A percentile compares a stretch with the other conserved stretches of the same genome.
These are phyloP conservation scores for Phaffia rhodozyma DNA, from an alignment of 1,284 basidiomycete genomes.

Conservation along the genomic window DNA sequence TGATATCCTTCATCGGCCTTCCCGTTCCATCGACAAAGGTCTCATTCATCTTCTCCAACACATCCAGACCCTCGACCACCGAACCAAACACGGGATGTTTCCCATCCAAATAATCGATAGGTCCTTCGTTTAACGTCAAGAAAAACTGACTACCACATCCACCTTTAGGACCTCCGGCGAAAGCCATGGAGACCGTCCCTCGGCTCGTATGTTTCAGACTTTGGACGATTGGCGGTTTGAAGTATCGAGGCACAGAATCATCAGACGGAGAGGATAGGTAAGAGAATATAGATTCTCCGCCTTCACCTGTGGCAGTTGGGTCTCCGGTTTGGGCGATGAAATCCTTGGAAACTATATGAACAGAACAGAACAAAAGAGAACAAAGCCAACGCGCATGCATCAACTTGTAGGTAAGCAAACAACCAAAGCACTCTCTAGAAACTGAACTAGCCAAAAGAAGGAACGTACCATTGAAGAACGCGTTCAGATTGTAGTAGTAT, in stretches of 20 bases:
- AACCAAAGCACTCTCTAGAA: too few relatives aligned
- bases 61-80: conserved; percentile 88
- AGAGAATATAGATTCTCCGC: conserved; percentile 75
- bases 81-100: conserved; percentile 92
- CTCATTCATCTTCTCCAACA: conserved; percentile 84
- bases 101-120: conserved; percentile 88
- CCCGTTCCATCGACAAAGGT: conserved; percentile 78
- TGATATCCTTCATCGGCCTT: conserved; percentile 80
- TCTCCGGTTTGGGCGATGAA: conserved; percentile 93
- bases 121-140: conserved; percentile 68
- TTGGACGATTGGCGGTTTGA: conserved; percentile 64
- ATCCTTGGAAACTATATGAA: conserved; percentile 70
- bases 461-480: conserved; percentile 84
- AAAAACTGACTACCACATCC: conserved; percentile 95
- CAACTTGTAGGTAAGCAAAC: not conserved
- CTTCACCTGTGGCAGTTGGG: conserved; percentile 85
- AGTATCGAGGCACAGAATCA: conserved; percentile 51
- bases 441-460: too few relatives aligned
- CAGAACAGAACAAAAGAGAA: not conserved
- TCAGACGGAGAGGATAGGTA: conserved; percentile 47
- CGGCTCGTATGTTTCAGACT: conserved; percentile 71
- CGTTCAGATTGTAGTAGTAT: conserved; percentile 91
- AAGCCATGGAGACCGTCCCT: conserved; percentile 92
- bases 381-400: not conserved
- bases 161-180: conserved; percentile 59